Evolutionary conservation across 148 eudicot genomes (phyloP), one percentile per base, ranked within the genome.

Genomic region (Amaranthus palmeri): DNA sequence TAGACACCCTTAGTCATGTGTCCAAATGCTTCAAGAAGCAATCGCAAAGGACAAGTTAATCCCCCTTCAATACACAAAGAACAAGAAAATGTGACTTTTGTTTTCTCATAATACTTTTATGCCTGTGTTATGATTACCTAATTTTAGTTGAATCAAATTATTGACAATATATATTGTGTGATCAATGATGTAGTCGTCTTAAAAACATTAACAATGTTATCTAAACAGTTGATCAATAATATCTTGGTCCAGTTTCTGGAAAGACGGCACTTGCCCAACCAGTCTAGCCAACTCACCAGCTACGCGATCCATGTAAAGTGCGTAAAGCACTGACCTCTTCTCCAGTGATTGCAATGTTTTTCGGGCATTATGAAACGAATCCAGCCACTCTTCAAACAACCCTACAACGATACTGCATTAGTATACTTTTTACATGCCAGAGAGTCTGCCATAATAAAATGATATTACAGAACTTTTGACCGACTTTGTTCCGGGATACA

Each of bases 261-360:
- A 72, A 64, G 76, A 81, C 44, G 86, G 59, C 54, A 78, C 67
- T 76, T 83, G 92, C 60, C 88, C 86, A 4, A 81, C 81, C 77
- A 82, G 81, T 78, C 86, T 84, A 18, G 86, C 87, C 74, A 93
- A 70, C 68, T 68, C 83, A 17, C 97, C 91, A 25, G 83, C 78
- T 47, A 93, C 89, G 48, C 96, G 87, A 74, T 93, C 98, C 88
- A 91, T 85, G 88, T 93, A 91, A 13, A 88, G 51, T 6, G 87
- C 80, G 68, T 93, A 93, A 61, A 93, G 87, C 42, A 87, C 88
- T 58, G 86, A 85, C 80, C 93, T 82, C 78, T 71, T 78, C 71
- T 93, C 96, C 78, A 91, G 52, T 46, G 81, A 77, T 53, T 87
- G 88, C 79, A 91, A 78, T 51, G 85, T 82, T 74, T 85, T 87